A percentile compares a stretch with the other conserved stretches of the same genome.
phyloP scores from a whole-genome alignment of 495 filamentous ascomycete genomes.

The Penicillium riverlandense region DNA sequence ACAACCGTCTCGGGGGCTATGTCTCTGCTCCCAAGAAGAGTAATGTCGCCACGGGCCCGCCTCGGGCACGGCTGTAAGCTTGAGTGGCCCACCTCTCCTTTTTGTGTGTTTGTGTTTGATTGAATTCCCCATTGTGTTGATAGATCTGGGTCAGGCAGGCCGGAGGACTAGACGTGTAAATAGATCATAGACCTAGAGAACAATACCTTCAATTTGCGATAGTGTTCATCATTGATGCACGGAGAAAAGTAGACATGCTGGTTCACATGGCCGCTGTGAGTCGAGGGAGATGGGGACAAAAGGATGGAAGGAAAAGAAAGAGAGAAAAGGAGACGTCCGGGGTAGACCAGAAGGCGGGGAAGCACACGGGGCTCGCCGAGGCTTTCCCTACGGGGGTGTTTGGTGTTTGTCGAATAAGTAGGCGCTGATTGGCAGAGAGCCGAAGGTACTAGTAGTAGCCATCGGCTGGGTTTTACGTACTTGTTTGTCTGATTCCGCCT shows the following conservation, averaged over 20 bases:
- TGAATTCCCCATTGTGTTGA: constrained; percentile 16
- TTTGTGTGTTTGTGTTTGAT: constrained; percentile 9
- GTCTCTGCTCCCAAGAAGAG: constrained; percentile 54
- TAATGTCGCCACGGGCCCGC: constrained; percentile 31
- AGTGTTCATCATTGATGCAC: too few relatives aligned
- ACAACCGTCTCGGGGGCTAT: constrained; percentile 49
- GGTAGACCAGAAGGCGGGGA: constrained; percentile 15
- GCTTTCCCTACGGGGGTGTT: not conserved
- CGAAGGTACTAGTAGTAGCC: constrained; percentile 5
- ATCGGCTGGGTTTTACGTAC: not conserved
- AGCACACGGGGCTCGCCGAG: constrained; percentile 2
- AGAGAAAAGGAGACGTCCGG: constrained; percentile 5
- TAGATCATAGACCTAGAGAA: constrained; percentile 22
- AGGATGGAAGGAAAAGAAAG: constrained; percentile 1
- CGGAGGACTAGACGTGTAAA: constrained; percentile 11
- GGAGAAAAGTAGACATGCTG: too few relatives aligned
- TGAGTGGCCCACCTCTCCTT: constrained; percentile 1
- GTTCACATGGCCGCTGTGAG: not conserved
- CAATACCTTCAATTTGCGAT: not conserved
- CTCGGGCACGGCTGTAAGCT: constrained; percentile 24
- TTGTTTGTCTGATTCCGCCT: too few relatives aligned
- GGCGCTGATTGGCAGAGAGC: constrained; percentile 6
- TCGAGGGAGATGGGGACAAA: not conserved
- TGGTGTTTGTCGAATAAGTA: constrained; percentile 4
- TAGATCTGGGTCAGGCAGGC: constrained; percentile 7